Percentiles rank a stretch among this genome's conserved stretches.
These are phyloP conservation scores for Stevia rebaudiana DNA, from an alignment of 140 eudicot species.

Conservation along the genomic window DNA sequence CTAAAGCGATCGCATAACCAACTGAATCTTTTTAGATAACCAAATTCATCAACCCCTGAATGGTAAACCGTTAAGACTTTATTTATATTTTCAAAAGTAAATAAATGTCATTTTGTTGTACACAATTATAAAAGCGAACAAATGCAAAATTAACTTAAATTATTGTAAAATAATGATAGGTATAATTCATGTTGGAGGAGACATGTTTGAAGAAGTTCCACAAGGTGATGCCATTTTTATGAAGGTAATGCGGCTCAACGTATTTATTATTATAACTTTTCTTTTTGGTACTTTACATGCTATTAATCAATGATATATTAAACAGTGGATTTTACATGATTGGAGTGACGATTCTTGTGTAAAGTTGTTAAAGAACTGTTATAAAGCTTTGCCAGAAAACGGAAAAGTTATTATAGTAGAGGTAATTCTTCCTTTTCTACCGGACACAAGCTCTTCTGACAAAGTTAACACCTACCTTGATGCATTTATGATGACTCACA, in stretches of 20 bases:
- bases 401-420: slow-evolving; percentile 41
- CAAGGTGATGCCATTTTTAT: slow-evolving; percentile 27
- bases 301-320: background rate
- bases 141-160: no score
- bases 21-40: no score
- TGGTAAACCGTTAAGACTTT: no score
- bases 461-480: slow-evolving; percentile 18
- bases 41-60: no score
- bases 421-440: slow-evolving; percentile 25
- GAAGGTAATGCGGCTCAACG: slow-evolving; percentile 11
- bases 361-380: slow-evolving; percentile 18
- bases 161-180: slow-evolving; percentile 1
- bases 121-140: no score
- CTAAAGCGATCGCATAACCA: no score
- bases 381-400: slow-evolving; percentile 12
- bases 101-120: no score
- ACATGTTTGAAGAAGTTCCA: slow-evolving; percentile 29
- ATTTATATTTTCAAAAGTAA: no score
- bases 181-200: slow-evolving; percentile 28
- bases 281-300: background rate
- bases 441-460: slow-evolving; percentile 10
- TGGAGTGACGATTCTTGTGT: slow-evolving; percentile 42
- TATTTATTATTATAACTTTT: background rate
- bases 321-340: slow-evolving; percentile 42
- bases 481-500: slow-evolving; percentile 27